Conservation (phyloP, 2,329 filamentous ascomycete species). For the Cordyceps sp. region DNA sequence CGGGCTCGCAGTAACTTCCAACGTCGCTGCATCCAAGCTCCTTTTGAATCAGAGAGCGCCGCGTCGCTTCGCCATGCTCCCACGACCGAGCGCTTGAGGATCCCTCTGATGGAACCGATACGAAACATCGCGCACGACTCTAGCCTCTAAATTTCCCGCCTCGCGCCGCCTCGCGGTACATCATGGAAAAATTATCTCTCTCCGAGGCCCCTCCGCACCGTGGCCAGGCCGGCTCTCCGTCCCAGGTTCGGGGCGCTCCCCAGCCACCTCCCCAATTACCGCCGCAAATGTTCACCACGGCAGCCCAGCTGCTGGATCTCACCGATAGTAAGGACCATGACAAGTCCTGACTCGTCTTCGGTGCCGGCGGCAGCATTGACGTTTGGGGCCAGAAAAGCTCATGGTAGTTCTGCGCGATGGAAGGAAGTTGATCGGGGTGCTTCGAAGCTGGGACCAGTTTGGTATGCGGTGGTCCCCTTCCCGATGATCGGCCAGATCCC, state of each 20-base stretch:
- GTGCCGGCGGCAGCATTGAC: too few species aligned
- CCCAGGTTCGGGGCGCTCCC: slow-evolving; percentile 13
- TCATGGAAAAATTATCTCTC: slow-evolving; percentile 38
- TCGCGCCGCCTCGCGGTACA: slow-evolving; percentile 8
- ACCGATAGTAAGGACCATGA: slow-evolving; percentile 72
- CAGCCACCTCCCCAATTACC: slow-evolving; percentile 49
- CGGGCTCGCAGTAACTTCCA: too few species aligned
- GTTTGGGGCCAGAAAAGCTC: slow-evolving; percentile 99
- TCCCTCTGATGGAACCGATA: not conserved
- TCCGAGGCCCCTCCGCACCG: slow-evolving; percentile 28
- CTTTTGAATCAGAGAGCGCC: too few species aligned
- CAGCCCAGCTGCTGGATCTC: slow-evolving; percentile 84
- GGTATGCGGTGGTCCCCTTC: too few species aligned
- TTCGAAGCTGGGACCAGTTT: slow-evolving; percentile 96
- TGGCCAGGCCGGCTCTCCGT: slow-evolving; percentile 12
- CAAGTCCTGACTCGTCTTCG: too few species aligned
- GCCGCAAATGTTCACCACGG: slow-evolving; percentile 97
- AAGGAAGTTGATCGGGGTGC: slow-evolving; percentile 78
- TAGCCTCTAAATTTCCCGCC: not conserved
- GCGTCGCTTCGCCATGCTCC: too few species aligned
- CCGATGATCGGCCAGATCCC: too few species aligned
- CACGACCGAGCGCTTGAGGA: too few species aligned
- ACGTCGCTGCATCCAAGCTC: too few species aligned
- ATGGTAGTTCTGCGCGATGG: slow-evolving; percentile 84
- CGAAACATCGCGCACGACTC: not conserved